A percentile compares a stretch with the other conserved stretches of the same genome.
Conservation (phyloP, 169 alveolate genomes). For the Amoebophrya sp. region DNA sequence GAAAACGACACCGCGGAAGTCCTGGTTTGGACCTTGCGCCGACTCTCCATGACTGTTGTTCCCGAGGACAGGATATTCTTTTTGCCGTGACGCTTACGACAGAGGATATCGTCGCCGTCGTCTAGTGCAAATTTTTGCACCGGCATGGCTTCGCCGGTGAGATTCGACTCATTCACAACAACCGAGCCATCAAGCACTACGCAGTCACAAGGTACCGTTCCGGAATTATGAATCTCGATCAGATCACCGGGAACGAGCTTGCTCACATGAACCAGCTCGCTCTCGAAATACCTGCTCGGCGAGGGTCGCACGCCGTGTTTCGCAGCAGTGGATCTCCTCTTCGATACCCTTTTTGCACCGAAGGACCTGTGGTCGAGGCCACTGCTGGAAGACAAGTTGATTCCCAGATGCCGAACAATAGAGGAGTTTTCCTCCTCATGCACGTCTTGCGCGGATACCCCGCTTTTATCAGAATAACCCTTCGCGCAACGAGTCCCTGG, state of each 20-base stretch:
- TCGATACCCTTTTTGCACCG: background rate
- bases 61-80: conserved; percentile 26
- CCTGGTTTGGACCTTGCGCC: background rate
- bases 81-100: background rate
- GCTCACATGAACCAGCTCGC: background rate
- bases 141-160: conserved; percentile 37
- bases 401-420: too few relatives aligned
- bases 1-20: too few relatives aligned
- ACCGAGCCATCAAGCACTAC: conserved; percentile 15
- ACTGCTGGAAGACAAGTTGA: background rate
- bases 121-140: conserved; percentile 30
- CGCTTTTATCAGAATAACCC: background rate
- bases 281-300: background rate
- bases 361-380: background rate
- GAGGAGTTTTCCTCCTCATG: too few relatives aligned
- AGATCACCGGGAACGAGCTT: conserved; percentile 12
- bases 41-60: conserved; percentile 5
- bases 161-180: conserved; percentile 33
- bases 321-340: background rate
- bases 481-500: too few relatives aligned
- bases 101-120: background rate
- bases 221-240: background rate
- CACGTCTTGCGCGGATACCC: background rate
- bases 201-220: conserved; percentile 32
- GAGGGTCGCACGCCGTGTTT: background rate